These are phyloP conservation scores for Micromonas pusilla DNA, from an alignment of 139 green algal genomes.

Conservation along the genomic window DNA sequence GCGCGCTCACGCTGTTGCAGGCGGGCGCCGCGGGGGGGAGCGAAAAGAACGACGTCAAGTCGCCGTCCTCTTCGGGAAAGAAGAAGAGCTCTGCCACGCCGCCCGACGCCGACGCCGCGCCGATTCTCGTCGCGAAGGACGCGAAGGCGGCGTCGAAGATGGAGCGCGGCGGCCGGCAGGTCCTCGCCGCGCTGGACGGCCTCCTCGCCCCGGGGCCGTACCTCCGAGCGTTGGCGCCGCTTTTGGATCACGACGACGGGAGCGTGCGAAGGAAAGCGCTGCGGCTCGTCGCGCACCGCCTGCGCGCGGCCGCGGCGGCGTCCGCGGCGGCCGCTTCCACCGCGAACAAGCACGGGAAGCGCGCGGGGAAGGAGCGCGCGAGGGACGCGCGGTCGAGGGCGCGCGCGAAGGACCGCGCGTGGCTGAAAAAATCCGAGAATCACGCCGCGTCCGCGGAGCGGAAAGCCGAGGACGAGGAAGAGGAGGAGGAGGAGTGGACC, in stretches of 20 bases:
- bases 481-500: not conserved
- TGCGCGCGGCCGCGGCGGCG: slow-evolving; percentile 40
- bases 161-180: slow-evolving; percentile 3
- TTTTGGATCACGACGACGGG: slow-evolving; percentile 39
- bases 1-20: not conserved
- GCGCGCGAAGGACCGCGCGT: not conserved
- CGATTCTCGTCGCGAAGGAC: too few relatives aligned
- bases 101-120: too few relatives aligned
- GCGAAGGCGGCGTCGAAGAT: not conserved
- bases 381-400: not conserved
- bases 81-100: too few relatives aligned
- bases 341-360: not conserved
- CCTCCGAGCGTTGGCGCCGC: slow-evolving; percentile 42
- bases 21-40: not conserved
- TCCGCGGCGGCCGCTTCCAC: not conserved
- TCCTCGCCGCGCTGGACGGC: slow-evolving; percentile 46
- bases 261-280: slow-evolving; percentile 51
- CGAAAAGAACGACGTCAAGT: not conserved
- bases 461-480: not conserved
- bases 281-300: slow-evolving; percentile 41
- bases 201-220: slow-evolving; percentile 48
- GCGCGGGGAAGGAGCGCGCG: not conserved
- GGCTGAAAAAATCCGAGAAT: not conserved
- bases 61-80: too few relatives aligned
- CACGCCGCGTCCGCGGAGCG: not conserved